phyloP scores from a whole-genome alignment of 306 rosid species.

The Corylus americana region DNA sequence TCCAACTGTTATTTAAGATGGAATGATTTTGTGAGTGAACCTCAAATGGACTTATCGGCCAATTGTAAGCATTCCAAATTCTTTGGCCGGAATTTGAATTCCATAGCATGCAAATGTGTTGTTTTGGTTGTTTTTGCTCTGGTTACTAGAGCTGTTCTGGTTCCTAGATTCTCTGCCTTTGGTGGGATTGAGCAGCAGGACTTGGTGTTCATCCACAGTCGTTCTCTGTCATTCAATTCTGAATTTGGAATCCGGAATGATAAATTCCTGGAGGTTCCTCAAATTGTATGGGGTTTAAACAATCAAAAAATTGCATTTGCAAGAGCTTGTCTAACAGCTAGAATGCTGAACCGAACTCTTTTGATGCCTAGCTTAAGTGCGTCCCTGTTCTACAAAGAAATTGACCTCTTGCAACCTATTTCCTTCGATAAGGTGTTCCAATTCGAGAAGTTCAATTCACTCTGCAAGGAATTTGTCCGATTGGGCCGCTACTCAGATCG shows the following conservation, averaged over 20 bases:
- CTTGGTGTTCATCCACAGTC: slow-evolving; percentile 36
- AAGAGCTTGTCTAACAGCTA: slow-evolving; percentile 85
- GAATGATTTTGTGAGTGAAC: slow-evolving; percentile 25
- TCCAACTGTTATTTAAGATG: background rate
- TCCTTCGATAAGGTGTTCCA: slow-evolving; percentile 74
- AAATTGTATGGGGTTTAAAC: slow-evolving; percentile 90
- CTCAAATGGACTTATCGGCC: slow-evolving; percentile 55
- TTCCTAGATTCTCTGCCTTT: slow-evolving; percentile 46
- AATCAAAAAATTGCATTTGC: slow-evolving; percentile 92
- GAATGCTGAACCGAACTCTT: slow-evolving; percentile 77
- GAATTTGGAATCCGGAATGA: slow-evolving; percentile 43
- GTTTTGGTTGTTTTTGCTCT: slow-evolving; percentile 50
- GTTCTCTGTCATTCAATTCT: slow-evolving; percentile 29
- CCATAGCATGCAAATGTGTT: slow-evolving; percentile 61
- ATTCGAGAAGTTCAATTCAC: slow-evolving; percentile 63
- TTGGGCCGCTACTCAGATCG: slow-evolving; percentile 56
- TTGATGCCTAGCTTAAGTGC: slow-evolving; percentile 95
- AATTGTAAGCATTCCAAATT: slow-evolving; percentile 39
- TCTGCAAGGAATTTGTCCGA: slow-evolving; percentile 60
- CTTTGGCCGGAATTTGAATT: slow-evolving; percentile 44
- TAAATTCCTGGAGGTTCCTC: slow-evolving; percentile 81
- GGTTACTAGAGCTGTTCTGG: slow-evolving; percentile 55
- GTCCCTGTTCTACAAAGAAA: slow-evolving; percentile 82
- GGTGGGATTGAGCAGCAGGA: slow-evolving; percentile 44
- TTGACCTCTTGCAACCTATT: slow-evolving; percentile 72